Evolutionary conservation across 129 eudicot species (phyloP), one percentile per base, ranked within the genome.

Genomic region (Solidago caesia): DNA sequence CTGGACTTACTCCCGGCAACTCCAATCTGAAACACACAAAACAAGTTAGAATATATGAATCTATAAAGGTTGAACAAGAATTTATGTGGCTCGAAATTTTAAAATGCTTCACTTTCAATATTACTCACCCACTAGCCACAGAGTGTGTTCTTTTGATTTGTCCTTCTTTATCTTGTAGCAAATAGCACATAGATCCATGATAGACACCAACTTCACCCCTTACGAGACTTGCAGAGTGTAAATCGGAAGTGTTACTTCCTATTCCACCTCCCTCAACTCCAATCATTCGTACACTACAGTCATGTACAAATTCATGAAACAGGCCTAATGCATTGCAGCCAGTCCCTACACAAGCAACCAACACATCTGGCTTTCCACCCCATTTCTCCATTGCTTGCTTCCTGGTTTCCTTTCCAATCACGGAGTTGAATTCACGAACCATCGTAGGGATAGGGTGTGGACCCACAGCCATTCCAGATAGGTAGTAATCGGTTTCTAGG

Each of bases 281-380:
- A 13, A 90, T 82, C 84, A 87, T 65, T 45, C 85, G 72, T 39
- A 90, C 89, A 8, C 75, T 85, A 66, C 84, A 70, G 48, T 90
- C 89, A 25, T 75, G 67, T 8, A 90, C 57, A 70, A 90, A 90
- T 64, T 88, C 96, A 79, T 86, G 89, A 60, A 90, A 88, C 48
- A 90, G 6, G 26, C 94, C 91, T 43, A 90, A 56, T 39, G 96
- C 94, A 70, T 90, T 90, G 8, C 94, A 85, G n/a, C 96, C 94
- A 26, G 78, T 82, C 53, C 94, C 96, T 13, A 90, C 88, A 74
- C 94, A 87, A 42, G 91, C 96, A 8, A 90, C 82, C 71, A 88
- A 26, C 33, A 90, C 89, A 74, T 88, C 94, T 44, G 91, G 96
- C 66, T 68, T 84, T 15, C 91, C 91, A 48, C 94, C 91, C 94